These are phyloP conservation scores for Saxophila tyrrhenica DNA, from an alignment of 495 filamentous ascomycete species.

Conservation along the genomic window DNA sequence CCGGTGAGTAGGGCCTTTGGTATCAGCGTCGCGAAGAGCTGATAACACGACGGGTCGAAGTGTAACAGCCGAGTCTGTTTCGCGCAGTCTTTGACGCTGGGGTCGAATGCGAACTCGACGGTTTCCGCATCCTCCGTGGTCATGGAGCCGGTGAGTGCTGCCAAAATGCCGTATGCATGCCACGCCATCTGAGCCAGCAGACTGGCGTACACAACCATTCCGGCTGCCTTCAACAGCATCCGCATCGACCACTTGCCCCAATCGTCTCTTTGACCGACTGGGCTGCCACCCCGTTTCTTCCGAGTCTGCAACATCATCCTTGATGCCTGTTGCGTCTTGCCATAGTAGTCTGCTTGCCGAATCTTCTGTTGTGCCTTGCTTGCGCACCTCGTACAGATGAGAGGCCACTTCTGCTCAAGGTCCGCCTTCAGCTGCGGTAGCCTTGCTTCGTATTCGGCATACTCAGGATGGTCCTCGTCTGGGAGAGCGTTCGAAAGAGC, in stretches of 20 bases:
- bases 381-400: conserved; percentile 68
- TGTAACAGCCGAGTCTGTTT: not conserved
- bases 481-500: conserved; percentile 61
- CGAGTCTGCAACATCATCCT: conserved; percentile 59
- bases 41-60: conserved; percentile 4
- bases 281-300: conserved; percentile 28
- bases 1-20: conserved; percentile 6
- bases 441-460: conserved; percentile 44
- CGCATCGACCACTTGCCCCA: conserved; percentile 43
- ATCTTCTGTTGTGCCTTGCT: conserved; percentile 54
- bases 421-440: conserved; percentile 50
- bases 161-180: conserved; percentile 12
- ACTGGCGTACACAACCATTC: conserved; percentile 40
- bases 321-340: conserved; percentile 56
- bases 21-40: not conserved
- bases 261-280: conserved; percentile 25
- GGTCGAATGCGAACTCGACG: conserved; percentile 2
- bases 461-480: conserved; percentile 50
- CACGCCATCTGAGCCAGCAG: conserved; percentile 20
- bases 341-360: conserved; percentile 57
- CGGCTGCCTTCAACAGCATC: conserved; percentile 36
- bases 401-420: conserved; percentile 69
- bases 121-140: not conserved
- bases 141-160: not conserved
- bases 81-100: conserved; percentile 4